Base-by-base conservation (phyloP, 345 rosid species). In the Camelina sativa region DNA sequence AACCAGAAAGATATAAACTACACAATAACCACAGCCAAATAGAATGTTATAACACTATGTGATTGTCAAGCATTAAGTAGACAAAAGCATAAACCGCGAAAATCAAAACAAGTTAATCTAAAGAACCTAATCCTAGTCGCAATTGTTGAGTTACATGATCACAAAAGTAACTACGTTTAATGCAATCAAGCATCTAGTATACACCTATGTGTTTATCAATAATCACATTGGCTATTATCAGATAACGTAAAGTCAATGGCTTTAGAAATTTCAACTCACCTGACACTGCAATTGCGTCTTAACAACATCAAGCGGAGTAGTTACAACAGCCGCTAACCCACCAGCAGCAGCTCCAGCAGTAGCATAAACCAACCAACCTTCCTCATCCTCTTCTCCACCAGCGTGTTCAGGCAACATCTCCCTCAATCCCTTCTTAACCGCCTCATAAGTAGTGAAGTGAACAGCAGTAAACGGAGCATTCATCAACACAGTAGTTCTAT, bases 321-420 rank as follows among this genome's bases (percentile, higher is more conserved):
- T 84, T 0, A 83, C 69, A 15, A 80, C 86, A 67, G 90, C 86
- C 0, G 88, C 78, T 65, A 67, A 51, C 53, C 82, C 98, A 20
- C 99, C 99, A 5, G 99, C 99, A 0, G 87, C 95, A 12, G 99
- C 97, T 46, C 99, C 99, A 5, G 98, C 99, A 25, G 99, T 96
- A 67, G 98, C 99, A 48, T 92, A 92, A 63, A 91, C 84, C 71
- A 85, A 73, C 87, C 84, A 82, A 56, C 89, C 84, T 77, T 77
- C 80, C 84, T 60, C 87, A 60, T 86, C 88, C 37, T 76, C 80
- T 67, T 41, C 86, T 41, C 92, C 96, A 41, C 52, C 71, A 4
- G 79, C 92, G 10, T 76, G 83, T 71, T 89, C 91, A 0, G 98
- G 93, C 15, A 91, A 89, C 61, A 92, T 65, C 86, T 87, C 97